A percentile compares a stretch with the other conserved stretches of the same genome.
phyloP scores from a whole-genome alignment of 305 asterid genomes.

The Fraxinus xanthoxyloides region DNA sequence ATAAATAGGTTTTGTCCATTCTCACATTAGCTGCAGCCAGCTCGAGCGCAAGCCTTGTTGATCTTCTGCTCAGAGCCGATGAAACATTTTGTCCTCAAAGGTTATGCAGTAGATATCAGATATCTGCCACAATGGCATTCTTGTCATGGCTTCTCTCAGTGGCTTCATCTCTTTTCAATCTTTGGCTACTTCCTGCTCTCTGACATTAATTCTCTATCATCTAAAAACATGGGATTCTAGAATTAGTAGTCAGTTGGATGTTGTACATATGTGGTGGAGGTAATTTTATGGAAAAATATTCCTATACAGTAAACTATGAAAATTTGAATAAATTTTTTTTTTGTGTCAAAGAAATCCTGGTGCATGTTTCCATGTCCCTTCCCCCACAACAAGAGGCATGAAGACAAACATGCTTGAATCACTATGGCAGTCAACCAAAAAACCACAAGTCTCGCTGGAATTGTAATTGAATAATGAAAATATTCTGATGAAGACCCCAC shows the following conservation, averaged over 20 bases:
- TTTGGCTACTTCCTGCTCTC: constrained; percentile 65
- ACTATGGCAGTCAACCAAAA: neutral
- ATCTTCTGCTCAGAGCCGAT: constrained; percentile 54
- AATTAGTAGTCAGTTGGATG: neutral
- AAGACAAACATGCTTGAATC: neutral
- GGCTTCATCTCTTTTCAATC: constrained; percentile 63
- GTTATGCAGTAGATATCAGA: constrained; percentile 51
- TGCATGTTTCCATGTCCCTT: neutral
- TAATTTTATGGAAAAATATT: neutral
- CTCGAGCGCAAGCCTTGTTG: constrained; percentile 63
- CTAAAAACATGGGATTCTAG: neutral
- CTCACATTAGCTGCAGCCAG: constrained; percentile 72
- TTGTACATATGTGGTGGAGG: neutral
- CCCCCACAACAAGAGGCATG: neutral
- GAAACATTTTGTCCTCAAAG: constrained; percentile 55
- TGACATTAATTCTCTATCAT: constrained; percentile 17
- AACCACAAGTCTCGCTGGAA: neutral
- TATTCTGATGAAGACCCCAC: neutral
- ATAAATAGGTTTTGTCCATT: constrained; percentile 49
- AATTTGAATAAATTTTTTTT: neutral
- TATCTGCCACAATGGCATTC: constrained; percentile 63
- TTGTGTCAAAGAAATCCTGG: neutral
- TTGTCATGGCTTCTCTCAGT: constrained; percentile 60
- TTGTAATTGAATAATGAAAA: neutral
- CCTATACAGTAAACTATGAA: neutral